A percentile compares a stretch with the other conserved stretches of the same genome.
Conservation (phyloP, 805 yeast genomes). For the Zygosaccharomyces gambellarensis region DNA sequence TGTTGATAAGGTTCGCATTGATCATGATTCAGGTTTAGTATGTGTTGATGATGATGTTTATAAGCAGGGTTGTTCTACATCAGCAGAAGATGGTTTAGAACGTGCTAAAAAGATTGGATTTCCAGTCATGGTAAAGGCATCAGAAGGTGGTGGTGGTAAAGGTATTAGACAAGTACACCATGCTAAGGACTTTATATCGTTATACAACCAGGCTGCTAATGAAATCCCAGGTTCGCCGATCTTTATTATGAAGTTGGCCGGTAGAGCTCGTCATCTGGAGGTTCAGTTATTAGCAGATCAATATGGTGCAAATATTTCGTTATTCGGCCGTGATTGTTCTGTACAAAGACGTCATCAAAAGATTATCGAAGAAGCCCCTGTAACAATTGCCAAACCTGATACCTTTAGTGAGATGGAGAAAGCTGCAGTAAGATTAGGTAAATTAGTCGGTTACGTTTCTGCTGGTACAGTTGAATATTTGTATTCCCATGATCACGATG, state of each 20-base stretch:
- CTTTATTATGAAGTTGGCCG: constrained; percentile 95
- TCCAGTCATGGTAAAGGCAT: constrained; percentile 98
- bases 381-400: constrained; percentile 80
- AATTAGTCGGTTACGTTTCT: constrained; percentile 94
- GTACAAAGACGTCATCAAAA: constrained; percentile 99
- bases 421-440: constrained; percentile 96
- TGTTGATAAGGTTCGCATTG: constrained; percentile 73
- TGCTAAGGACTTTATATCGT: constrained; percentile 68
- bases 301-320: constrained; percentile 94
- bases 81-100: constrained; percentile 82
- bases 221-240: constrained; percentile 99
- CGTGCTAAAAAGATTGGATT: constrained; percentile 88
- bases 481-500: constrained; percentile 89
- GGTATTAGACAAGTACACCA: constrained; percentile 95
- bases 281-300: constrained; percentile 97
- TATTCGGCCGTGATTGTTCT: constrained; percentile 98
- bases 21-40: constrained; percentile 67
- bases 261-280: constrained; percentile 95
- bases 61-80: constrained; percentile 78
- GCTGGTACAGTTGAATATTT: constrained; percentile 99
- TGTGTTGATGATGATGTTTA: constrained; percentile 83
- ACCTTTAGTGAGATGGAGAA: constrained; percentile 90
- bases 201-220: constrained; percentile 90
- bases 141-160: constrained; percentile 99
- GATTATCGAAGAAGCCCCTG: constrained; percentile 99